Base-by-base conservation (phyloP, 768 basidiomycete species). In the Russula brevipes region DNA sequence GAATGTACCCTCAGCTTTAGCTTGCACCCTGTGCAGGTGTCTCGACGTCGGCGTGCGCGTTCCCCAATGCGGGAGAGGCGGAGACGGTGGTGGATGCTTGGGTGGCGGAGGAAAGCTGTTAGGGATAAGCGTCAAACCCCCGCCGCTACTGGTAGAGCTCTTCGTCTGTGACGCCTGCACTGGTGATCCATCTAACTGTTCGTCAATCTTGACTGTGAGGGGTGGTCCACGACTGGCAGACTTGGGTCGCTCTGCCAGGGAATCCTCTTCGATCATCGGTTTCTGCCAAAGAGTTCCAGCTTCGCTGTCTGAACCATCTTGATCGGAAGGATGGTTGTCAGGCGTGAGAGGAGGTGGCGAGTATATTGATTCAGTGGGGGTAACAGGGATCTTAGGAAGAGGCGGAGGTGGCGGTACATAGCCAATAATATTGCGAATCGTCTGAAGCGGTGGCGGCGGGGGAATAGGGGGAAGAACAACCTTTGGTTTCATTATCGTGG, bases 1-100 rank as follows among this genome's bases (percentile, higher is more conserved):
- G 66, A 91, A 89, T 5, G 85, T 85, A 67, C 81, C 87, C 51
- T 77, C 75, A n/a, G 76, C 71, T 12, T 70, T 62, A 7, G 66
- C 44, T 30, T 35, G 54, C 57, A 70, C 65, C 65, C 70, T 70
- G 41, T 61, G 69, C 10, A 30, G 41, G 5, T 57, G 47, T 30
- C 67, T 57, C 30, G 65, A 17, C 10, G 67, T 63, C 52, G 75
- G 69, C 16, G 69, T 60, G n/a, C 74, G 73, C 17, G 55, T 14
- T 33, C 54, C 57, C 66, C 62, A 50, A 12, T 55, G 59, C 8
- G 57, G 44, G 45, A 66, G 64, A 39, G 69, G 68, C 6, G 70
- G 69, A 3, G 69, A 70, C 12, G 73, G 71, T 24, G 54, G 74
- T 31, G 46, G 70, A 58, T 47, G 71, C 69, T 53, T 63, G 19